phyloP scores from a whole-genome alignment of 1,284 basidiomycete genomes.

The Boletus coffeatus region DNA sequence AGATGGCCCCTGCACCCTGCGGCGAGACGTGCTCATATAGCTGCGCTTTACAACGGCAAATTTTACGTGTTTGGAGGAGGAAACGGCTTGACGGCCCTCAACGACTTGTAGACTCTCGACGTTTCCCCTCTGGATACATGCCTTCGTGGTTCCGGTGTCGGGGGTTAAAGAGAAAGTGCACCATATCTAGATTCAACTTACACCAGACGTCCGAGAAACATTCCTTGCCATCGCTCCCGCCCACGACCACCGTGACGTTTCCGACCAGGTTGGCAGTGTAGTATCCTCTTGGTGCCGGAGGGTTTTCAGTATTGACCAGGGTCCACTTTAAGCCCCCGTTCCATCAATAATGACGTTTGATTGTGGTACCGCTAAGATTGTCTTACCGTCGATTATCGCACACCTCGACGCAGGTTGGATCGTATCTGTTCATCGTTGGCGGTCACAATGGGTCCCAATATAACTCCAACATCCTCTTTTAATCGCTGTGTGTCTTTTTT shows the following conservation, averaged over 20 bases:
- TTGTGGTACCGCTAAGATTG: slow-evolving; percentile 42
- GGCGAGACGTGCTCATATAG: slow-evolving; percentile 83
- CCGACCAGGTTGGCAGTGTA: too few relatives aligned
- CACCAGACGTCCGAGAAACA: too few relatives aligned
- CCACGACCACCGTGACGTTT: too few relatives aligned
- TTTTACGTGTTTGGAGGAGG: slow-evolving; percentile 91
- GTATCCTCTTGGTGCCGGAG: slow-evolving; percentile 40
- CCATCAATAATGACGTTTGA: slow-evolving; percentile 2
- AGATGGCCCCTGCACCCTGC: slow-evolving; percentile 39
- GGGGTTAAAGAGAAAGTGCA: slow-evolving; percentile 37
- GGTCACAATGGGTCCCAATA: slow-evolving; percentile 84
- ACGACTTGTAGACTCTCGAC: slow-evolving; percentile 83
- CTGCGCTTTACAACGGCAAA: slow-evolving; percentile 64
- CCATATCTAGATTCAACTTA: too few relatives aligned
- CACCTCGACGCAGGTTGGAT: slow-evolving; percentile 88
- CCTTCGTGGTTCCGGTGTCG: slow-evolving; percentile 17
- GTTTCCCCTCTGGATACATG: slow-evolving; percentile 36
- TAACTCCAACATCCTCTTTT: slow-evolving; percentile 73
- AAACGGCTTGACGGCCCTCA: slow-evolving; percentile 83
- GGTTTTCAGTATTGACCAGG: too few relatives aligned
- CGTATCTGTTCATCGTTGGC: slow-evolving; percentile 39
- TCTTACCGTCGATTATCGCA: slow-evolving; percentile 77
- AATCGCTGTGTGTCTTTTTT: slow-evolving; percentile 63
- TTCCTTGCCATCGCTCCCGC: too few relatives aligned
- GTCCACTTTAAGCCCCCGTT: too few relatives aligned